phyloP scores from a whole-genome alignment of 2,329 filamentous ascomycete genomes.

The Pseudogymnoascus sp. region DNA sequence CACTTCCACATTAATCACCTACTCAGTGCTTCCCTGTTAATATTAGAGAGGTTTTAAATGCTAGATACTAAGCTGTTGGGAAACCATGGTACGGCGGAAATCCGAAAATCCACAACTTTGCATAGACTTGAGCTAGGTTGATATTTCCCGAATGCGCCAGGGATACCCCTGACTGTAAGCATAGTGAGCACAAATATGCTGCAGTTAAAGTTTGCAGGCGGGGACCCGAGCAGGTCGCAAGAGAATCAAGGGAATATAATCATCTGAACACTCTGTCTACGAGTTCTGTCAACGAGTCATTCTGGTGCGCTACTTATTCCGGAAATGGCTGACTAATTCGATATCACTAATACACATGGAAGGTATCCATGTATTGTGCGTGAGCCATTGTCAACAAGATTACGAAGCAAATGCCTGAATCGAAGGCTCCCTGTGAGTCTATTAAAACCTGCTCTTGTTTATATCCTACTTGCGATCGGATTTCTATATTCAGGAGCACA shows the following conservation, averaged over 20 bases:
- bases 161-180: constrained; percentile 11
- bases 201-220: constrained; percentile 13
- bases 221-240: constrained; percentile 15
- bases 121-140: constrained; percentile 15
- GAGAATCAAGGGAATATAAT: constrained; percentile 36
- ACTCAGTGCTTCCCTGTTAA: constrained; percentile 12
- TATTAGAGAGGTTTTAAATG: constrained; percentile 14
- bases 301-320: constrained; percentile 27
- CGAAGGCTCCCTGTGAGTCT: constrained; percentile 11
- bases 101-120: constrained; percentile 14
- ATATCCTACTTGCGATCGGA: constrained; percentile 18
- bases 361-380: constrained; percentile 31
- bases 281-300: constrained; percentile 21
- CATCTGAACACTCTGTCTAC: constrained; percentile 25
- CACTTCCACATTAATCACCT: not conserved
- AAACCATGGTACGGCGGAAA: constrained; percentile 16
- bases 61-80: constrained; percentile 16
- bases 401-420: constrained; percentile 22
- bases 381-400: constrained; percentile 33
- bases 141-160: constrained; percentile 10
- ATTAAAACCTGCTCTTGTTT: constrained; percentile 13
- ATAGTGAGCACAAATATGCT: constrained; percentile 15
- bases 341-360: constrained; percentile 29
- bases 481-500: constrained; percentile 20
- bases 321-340: constrained; percentile 31